Percentiles rank a stretch among this genome's conserved stretches.
These are phyloP conservation scores for Pseudogymnoascus sp. DNA, from an alignment of 2,329 filamentous ascomycete genomes.

Conservation along the genomic window DNA sequence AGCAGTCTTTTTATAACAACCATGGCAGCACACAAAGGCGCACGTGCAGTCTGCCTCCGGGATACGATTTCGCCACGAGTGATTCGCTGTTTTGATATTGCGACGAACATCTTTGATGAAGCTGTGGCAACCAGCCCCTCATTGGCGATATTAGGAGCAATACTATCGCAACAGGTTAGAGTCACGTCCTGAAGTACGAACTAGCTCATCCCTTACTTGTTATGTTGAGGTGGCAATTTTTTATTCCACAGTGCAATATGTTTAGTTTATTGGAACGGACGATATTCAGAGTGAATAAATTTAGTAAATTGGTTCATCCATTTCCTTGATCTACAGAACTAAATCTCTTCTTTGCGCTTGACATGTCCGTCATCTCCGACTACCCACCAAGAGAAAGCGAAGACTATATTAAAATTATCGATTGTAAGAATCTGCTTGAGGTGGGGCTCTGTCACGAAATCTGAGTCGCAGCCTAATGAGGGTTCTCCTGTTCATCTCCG, in stretches of 20 bases:
- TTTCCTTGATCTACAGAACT: too few relatives aligned
- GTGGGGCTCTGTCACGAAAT: neutral
- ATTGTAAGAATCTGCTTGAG: neutral
- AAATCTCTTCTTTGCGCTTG: neutral
- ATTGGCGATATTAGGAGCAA: neutral
- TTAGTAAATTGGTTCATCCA: too few relatives aligned
- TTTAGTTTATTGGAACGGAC: too few relatives aligned
- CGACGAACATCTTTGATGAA: neutral
- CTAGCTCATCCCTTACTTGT: neutral
- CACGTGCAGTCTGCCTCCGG: neutral
- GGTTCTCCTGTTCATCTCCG: neutral
- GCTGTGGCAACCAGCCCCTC: neutral
- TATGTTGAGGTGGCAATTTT: neutral
- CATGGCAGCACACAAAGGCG: neutral
- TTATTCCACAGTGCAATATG: neutral
- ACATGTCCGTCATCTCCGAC: neutral
- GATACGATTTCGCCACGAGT: neutral
- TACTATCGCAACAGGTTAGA: neutral
- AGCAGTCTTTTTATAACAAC: neutral
- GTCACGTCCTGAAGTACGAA: neutral
- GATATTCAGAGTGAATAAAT: too few relatives aligned
- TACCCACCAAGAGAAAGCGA: too few relatives aligned
- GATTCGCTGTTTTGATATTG: neutral
- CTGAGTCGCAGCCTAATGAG: neutral
- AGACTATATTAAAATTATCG: neutral